Conservation (phyloP, 2,329 filamentous ascomycete species). For the Pyrenophora tritici-repentis region DNA sequence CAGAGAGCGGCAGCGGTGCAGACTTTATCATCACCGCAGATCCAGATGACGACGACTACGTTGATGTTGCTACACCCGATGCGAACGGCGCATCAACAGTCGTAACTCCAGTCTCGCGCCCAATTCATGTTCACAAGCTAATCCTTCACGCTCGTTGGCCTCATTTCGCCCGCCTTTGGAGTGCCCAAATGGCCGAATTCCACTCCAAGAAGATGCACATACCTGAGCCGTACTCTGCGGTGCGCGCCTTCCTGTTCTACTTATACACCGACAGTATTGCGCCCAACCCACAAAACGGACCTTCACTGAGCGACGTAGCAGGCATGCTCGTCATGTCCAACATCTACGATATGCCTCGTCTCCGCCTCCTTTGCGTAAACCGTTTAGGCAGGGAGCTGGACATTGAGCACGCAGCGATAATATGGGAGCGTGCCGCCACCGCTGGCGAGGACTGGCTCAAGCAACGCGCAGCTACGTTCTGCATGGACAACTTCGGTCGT, state of each 20-base stretch:
- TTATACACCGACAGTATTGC: slow-evolving; percentile 92
- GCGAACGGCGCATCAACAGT: slow-evolving; percentile 38
- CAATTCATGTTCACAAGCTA: slow-evolving; percentile 93
- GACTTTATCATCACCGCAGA: slow-evolving; percentile 92
- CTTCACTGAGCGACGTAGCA: slow-evolving; percentile 79
- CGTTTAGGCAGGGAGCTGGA: slow-evolving; percentile 88
- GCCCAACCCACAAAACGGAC: slow-evolving; percentile 51
- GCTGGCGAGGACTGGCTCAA: slow-evolving; percentile 94
- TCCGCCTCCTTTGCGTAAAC: slow-evolving; percentile 89
- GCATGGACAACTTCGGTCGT: slow-evolving; percentile 91
- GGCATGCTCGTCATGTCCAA: slow-evolving; percentile 97
- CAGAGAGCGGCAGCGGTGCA: slow-evolving; percentile 81
- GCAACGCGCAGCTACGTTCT: slow-evolving; percentile 84
- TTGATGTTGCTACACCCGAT: slow-evolving; percentile 59
- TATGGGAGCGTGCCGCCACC: slow-evolving; percentile 91
- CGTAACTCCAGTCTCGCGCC: slow-evolving; percentile 62
- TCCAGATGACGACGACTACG: slow-evolving; percentile 72
- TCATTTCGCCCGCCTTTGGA: slow-evolving; percentile 90
- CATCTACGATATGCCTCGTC: slow-evolving; percentile 94
- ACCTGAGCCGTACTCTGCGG: slow-evolving; percentile 90
- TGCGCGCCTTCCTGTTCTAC: slow-evolving; percentile 93
- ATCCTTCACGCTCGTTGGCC: slow-evolving; percentile 96
- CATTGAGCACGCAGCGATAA: slow-evolving; percentile 90
- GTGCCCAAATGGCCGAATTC: slow-evolving; percentile 94
- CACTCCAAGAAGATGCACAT: slow-evolving; percentile 98